Conservation (phyloP, 2,329 filamentous ascomycete species). For the Trichoderma afroharzianum region DNA sequence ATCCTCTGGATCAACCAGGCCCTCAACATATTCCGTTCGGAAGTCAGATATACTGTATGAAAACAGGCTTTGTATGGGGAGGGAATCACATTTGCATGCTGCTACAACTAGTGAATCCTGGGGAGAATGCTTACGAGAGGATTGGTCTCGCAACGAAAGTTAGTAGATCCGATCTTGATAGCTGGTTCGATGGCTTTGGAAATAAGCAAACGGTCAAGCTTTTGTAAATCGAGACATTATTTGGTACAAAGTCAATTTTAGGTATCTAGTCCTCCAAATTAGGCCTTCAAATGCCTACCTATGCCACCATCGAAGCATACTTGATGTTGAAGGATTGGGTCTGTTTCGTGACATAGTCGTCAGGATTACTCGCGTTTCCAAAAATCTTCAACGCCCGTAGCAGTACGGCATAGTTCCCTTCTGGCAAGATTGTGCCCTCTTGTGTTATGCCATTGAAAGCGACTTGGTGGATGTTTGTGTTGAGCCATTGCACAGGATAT, state of each 20-base stretch:
- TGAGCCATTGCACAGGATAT: background rate
- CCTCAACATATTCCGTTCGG: background rate
- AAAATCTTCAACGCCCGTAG: slow-evolving; percentile 6
- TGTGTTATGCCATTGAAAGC: background rate
- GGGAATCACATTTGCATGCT: slow-evolving; percentile 16
- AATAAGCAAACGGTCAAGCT: background rate
- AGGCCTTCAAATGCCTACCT: background rate
- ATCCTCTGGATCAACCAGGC: slow-evolving; percentile 1
- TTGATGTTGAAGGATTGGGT: slow-evolving; percentile 6
- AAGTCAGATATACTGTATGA: slow-evolving; percentile 9
- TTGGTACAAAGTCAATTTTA: background rate
- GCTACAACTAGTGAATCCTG: background rate
- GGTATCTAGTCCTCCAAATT: background rate
- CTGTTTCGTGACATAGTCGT: background rate
- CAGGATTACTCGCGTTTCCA: background rate
- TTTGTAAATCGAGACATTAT: background rate
- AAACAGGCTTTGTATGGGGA: slow-evolving; percentile 16
- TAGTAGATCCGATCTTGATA: background rate
- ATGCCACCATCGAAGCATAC: background rate
- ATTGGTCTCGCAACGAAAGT: slow-evolving; percentile 5
- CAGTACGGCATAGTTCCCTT: background rate
- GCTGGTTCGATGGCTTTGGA: background rate
- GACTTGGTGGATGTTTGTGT: background rate
- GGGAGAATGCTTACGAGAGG: background rate
- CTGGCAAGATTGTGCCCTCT: background rate